phyloP scores from a whole-genome alignment of 441 rosid genomes.

The Pelargonium australe region DNA sequence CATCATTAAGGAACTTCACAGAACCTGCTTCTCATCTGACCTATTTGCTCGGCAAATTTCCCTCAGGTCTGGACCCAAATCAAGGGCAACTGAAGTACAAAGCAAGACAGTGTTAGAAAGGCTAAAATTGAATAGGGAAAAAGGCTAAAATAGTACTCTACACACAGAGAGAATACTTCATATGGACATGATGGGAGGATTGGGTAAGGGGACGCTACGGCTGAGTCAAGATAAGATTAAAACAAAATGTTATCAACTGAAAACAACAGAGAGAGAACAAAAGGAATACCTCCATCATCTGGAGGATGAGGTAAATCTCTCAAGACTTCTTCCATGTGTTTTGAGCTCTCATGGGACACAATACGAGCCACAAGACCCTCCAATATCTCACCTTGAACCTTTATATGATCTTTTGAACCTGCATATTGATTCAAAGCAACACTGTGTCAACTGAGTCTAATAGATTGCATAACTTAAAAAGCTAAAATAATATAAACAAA shows the following conservation, averaged over 20 bases:
- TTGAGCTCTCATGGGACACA: constrained; percentile 66
- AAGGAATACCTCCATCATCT: constrained; percentile 53
- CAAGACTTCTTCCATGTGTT: constrained; percentile 68
- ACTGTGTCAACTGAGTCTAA: neutral
- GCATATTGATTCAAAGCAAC: constrained; percentile 20
- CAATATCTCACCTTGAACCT: constrained; percentile 87
- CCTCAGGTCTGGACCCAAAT: constrained; percentile 76
- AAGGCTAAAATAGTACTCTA: no score
- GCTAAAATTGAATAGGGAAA: neutral
- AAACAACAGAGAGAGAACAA: constrained; percentile 1
- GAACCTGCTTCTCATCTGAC: constrained; percentile 88
- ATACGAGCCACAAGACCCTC: constrained; percentile 98
- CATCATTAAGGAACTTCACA: constrained; percentile 12
- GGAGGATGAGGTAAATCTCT: constrained; percentile 60
- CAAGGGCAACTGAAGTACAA: constrained; percentile 52
- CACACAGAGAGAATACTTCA: no score
- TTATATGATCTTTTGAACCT: constrained; percentile 81
- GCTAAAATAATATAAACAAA: neutral
- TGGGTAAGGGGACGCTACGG: neutral
- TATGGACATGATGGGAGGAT: no score
- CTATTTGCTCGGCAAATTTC: constrained; percentile 85
- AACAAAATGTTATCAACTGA: neutral
- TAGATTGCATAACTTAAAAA: neutral
- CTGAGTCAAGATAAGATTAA: neutral
- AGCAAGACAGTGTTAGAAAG: constrained; percentile 12